Evolutionary conservation across 345 rosid genomes (phyloP).

Genomic region (Hirschfeldia incana): DNA sequence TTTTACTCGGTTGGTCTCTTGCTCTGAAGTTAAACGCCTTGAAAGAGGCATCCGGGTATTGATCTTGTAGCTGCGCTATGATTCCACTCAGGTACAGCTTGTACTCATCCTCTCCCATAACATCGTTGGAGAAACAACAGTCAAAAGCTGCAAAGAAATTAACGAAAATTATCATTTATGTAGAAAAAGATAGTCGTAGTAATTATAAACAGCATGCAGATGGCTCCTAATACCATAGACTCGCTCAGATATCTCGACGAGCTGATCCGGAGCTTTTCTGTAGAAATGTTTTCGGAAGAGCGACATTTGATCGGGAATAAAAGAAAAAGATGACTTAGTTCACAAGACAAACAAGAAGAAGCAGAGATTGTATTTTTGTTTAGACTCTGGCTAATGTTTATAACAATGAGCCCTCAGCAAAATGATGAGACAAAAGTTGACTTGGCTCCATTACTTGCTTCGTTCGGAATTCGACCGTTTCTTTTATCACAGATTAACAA

Average conservation of each 20-base stretch:
- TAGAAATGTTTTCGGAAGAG: background rate
- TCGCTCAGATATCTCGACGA: background rate
- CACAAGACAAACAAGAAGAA: background rate
- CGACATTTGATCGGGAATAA: background rate
- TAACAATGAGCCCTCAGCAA: background rate
- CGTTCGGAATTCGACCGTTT: background rate
- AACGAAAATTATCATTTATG: background rate
- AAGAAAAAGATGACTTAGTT: background rate
- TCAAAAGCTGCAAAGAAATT: slow-evolving; percentile 72
- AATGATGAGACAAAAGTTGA: background rate
- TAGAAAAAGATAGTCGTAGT: background rate
- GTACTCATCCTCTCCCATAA: slow-evolving; percentile 88
- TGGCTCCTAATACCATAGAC: background rate
- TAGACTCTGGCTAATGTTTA: background rate
- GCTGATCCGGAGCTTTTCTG: background rate
- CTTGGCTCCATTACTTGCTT: background rate
- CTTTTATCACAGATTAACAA: background rate
- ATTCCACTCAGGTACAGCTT: slow-evolving; percentile 84
- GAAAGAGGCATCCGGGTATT: slow-evolving; percentile 86
- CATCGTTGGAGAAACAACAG: slow-evolving; percentile 92
- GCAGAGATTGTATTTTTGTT: background rate
- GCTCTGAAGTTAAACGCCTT: slow-evolving; percentile 95
- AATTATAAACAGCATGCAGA: background rate
- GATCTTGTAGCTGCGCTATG: slow-evolving; percentile 86
- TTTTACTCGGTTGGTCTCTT: slow-evolving; percentile 80